Base-by-base conservation (phyloP, 2,329 filamentous ascomycete genomes). In the Chaetomiaceae sp. region DNA sequence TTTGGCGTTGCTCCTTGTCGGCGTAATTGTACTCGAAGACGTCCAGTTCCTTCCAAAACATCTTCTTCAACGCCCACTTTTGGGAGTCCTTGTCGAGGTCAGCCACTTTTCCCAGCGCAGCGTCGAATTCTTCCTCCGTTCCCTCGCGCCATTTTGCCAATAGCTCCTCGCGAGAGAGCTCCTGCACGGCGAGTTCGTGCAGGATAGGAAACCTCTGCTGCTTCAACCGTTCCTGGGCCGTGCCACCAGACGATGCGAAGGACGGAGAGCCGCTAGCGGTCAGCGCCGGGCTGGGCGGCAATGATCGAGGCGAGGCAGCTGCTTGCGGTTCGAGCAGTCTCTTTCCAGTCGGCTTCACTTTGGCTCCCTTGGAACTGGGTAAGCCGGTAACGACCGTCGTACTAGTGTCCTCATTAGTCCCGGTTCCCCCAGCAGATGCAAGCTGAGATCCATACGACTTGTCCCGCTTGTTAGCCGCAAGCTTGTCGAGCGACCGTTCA, bases 21-120 rank as follows among this genome's bases (percentile, higher is more conserved):
- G 68, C 66, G 57, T 83, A 84, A 22, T 74, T 66, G 60, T 81
- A 81, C 47, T 71, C 74, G 72, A 76, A 84, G 18, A 82, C 76
- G 54, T 84, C 79, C 12, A 84, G 69, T 53, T 84, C 80, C 61
- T 75, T 81, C 73, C 75, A 84, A 51, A 72, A 77, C 19, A 69
- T 65, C 63, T 76, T 79, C 50, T 74, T 72, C 55, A 83, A 63
- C 27, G 67, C 63, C 71, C 75, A 84, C 53, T 71, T 78, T 50
- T 75, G 70, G 4, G 65, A 65, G 2, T 67, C 61, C 4, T 68
- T 52, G 47, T 74, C 69, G 44, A 71, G 70, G 47, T 76, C 73
- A 24, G 76, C 79, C 18, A 80, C 76, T 63, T 83, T 84, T 39
- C 75, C 68, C 11, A 84, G 62, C 1, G 73, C 73, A 3, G 65